Base-by-base conservation (phyloP, 1,284 basidiomycete species). In the Exobasidium cylindrosporum region DNA sequence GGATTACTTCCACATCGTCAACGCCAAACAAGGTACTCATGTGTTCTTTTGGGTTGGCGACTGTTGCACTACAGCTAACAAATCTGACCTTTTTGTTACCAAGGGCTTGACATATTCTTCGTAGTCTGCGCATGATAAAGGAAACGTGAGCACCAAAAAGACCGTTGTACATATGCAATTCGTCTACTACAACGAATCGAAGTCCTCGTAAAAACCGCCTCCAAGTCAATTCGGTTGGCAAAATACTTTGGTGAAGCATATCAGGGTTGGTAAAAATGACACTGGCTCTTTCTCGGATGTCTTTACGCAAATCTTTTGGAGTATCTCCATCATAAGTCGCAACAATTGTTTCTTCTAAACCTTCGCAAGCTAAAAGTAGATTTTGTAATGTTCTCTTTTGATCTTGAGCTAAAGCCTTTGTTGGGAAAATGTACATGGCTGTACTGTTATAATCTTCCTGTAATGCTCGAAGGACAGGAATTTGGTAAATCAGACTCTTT, bases 391-490 rank as follows among this genome's bases (percentile, higher is more conserved):
- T 76, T 2, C 72, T 62, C 66, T 85, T 86, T 79, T 95, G 92
- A 76, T 95, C 92, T 80, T 95, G 92, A 0, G 92, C 92, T 30
- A 95, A 83, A 7, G 92, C 92, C 88, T 95, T 95, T 0, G 92
- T 95, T 0, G 92, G 92, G 72, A 93, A 95, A 53, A 95, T 85
- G 74, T 92, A 90, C 55, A 95, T 85, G 1, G 90, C 91, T 0
- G 88, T 93, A 1, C 88, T 78, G 14, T 81, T 73, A 2, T 78
- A 76, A 74, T 90, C 84, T 23, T 84, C 81, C 78, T 91, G 87
- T 52, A 95, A 81, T 61, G 86, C 86, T 49, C 82, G 84, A 53
- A 93, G 80, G 7, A 91, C 80, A 0, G 92, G 92, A 13, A 92
- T 61, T 57, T 79, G 82, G 59, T 83, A 95, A 56, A 95, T 92